Evolutionary conservation across 805 yeast species (phyloP).

Genomic region (Kockiozyma suomiensis): DNA sequence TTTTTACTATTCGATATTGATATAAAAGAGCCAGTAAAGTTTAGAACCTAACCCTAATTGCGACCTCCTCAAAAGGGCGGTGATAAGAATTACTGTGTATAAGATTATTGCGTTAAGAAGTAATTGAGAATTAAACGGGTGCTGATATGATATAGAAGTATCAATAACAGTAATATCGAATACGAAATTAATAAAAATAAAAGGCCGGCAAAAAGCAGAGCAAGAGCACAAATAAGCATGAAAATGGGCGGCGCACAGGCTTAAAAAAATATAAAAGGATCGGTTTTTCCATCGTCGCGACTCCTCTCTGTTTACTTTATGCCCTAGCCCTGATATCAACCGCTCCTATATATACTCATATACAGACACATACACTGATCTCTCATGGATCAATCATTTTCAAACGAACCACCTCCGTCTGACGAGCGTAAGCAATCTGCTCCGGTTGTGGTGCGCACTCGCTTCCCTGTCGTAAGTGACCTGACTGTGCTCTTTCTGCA

Average conservation of each 20-base stretch:
- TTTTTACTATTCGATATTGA: too few relatives aligned
- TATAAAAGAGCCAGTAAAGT: too few relatives aligned
- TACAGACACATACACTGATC: too few relatives aligned
- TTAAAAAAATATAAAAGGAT: not conserved
- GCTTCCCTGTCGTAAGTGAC: slow-evolving; percentile 46
- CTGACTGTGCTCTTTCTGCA: not conserved
- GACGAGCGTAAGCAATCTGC: slow-evolving; percentile 1
- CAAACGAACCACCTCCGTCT: not conserved
- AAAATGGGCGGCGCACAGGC: not conserved
- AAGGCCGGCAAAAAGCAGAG: too few relatives aligned
- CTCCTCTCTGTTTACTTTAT: not conserved
- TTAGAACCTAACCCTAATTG: not conserved
- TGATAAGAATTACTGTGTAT: not conserved
- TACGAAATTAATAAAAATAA: too few relatives aligned
- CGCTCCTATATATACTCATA: too few relatives aligned
- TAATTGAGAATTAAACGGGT: too few relatives aligned
- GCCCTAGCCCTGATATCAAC: slow-evolving; percentile 1
- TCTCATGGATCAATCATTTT: not conserved
- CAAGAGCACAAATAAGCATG: too few relatives aligned
- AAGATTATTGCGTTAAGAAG: too few relatives aligned
- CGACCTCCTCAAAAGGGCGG: not conserved
- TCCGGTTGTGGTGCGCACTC: slow-evolving; percentile 43
- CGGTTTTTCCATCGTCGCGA: not conserved
- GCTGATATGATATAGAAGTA: not conserved
- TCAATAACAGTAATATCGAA: not conserved